These are phyloP conservation scores for Durio zibethinus DNA, from an alignment of 345 rosid species.

Conservation along the genomic window DNA sequence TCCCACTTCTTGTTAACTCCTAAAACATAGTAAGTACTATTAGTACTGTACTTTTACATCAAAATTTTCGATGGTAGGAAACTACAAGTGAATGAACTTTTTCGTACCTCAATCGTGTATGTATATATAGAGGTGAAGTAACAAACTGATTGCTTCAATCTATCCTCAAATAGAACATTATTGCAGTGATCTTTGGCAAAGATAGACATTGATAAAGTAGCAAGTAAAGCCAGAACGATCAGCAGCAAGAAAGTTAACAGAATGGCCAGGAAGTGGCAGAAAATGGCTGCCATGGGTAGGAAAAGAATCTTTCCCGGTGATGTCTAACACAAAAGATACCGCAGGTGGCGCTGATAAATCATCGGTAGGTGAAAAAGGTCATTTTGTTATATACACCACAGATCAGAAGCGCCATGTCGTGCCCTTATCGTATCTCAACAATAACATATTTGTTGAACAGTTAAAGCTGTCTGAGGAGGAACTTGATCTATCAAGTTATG, in stretches of 20 bases:
- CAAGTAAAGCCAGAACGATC: no score
- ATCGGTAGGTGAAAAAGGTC: not conserved
- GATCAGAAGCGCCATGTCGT: slow-evolving; percentile 6
- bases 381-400: slow-evolving; percentile 8
- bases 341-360: not conserved
- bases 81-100: no score
- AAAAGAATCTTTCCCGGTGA: not conserved
- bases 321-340: not conserved
- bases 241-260: not conserved
- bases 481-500: slow-evolving; percentile 13
- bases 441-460: slow-evolving; percentile 8
- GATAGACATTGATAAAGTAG: no score
- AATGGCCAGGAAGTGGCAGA: not conserved
- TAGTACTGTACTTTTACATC: no score
- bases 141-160: no score
- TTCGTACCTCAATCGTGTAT: no score
- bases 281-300: not conserved
- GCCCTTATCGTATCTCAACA: slow-evolving; percentile 8
- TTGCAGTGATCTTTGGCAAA: no score
- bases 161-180: no score
- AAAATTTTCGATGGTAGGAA: no score
- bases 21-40: no score
- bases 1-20: no score
- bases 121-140: no score
- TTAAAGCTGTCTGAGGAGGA: slow-evolving; percentile 13